Base-by-base conservation (phyloP, 208 protist species). In the Plasmodiophora brassicae region DNA sequence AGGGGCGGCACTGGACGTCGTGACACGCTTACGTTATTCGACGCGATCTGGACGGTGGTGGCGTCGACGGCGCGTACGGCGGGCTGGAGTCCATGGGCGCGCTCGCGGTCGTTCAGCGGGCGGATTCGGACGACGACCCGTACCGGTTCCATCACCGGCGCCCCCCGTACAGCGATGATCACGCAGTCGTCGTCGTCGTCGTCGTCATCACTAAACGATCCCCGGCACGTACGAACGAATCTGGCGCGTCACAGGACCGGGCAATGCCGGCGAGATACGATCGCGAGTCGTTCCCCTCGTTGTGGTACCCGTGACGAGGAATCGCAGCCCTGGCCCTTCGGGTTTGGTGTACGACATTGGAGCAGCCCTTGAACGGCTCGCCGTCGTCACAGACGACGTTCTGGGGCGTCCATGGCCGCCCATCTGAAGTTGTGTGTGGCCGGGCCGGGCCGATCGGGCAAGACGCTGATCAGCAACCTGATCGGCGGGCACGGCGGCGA, bases 81-180 rank as follows among this genome's bases (percentile, higher is more conserved):
- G 5, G 57, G 35, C 1, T 0, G 0, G 39, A 10, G 41, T 1
- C 88, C 86, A 35, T 85, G 89, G 14, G 41, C 22, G 1, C 22
- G 60, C 87, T 92, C 91, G 5, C 28, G 36, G 22, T 88, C 87
- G 39, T 85, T 90, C 32, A 91, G 65, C 36, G 91, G 91, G 25
- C 91, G 85, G 0, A 92, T 71, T 25, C 91, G 85, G 32, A 90
- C 87, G 20, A 91, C 87, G 1, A 90, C 91, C 0, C 41, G 36
- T 44, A 92, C n/a, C 14, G 65, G 65, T 38, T 78, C 65, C 14
- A 78, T n/a, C n/a, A n/a, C n/a, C n/a, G n/a, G n/a, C n/a, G n/a
- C n/a, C n/a, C n/a, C n/a, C n/a, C n/a, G n/a, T n/a, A n/a, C n/a
- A n/a, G n/a, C n/a, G n/a, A n/a, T n/a, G n/a, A n/a, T n/a, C n/a